phyloP scores from a whole-genome alignment of 169 alveolate genomes.

The Plasmodium ovale region DNA sequence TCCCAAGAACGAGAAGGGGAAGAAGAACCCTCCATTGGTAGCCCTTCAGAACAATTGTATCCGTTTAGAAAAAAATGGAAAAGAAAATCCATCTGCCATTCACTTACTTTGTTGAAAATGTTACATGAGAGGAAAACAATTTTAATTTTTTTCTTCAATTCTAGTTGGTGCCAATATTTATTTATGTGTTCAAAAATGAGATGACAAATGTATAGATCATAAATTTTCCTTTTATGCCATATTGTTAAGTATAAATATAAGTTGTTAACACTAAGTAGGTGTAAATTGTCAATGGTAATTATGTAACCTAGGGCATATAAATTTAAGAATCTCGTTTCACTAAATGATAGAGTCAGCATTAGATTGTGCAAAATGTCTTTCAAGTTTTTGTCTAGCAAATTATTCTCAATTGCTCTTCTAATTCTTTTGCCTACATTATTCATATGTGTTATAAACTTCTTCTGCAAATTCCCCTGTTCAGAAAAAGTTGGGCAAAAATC shows the following conservation, averaged over 20 bases:
- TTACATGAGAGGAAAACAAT: constrained; percentile 16
- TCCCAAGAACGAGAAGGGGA: background rate
- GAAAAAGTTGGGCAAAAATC: no score
- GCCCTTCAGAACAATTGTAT: background rate
- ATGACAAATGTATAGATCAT: constrained; percentile 19
- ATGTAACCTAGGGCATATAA: constrained; percentile 16
- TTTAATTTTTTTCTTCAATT: constrained; percentile 31
- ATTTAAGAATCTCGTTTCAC: constrained; percentile 12
- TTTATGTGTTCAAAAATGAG: constrained; percentile 17
- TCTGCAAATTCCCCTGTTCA: background rate
- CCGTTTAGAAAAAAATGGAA: constrained; percentile 9
- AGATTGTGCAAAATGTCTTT: constrained; percentile 34
- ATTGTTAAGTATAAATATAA: constrained; percentile 36
- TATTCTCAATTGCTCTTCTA: constrained; percentile 29
- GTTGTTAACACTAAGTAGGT: constrained; percentile 14
- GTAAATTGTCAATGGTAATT: constrained; percentile 3
- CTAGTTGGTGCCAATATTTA: constrained; percentile 13
- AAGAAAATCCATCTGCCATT: background rate
- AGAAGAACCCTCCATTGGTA: no score
- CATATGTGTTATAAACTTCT: background rate
- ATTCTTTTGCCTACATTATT: constrained; percentile 24
- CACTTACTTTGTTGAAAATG: constrained; percentile 36
- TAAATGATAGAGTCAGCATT: constrained; percentile 14
- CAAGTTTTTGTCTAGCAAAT: constrained; percentile 14
- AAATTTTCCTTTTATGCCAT: constrained; percentile 11